Percentiles rank a stretch among this genome's conserved stretches.
Conservation (phyloP, 2,329 filamentous ascomycete species). For the Calycina marina region DNA sequence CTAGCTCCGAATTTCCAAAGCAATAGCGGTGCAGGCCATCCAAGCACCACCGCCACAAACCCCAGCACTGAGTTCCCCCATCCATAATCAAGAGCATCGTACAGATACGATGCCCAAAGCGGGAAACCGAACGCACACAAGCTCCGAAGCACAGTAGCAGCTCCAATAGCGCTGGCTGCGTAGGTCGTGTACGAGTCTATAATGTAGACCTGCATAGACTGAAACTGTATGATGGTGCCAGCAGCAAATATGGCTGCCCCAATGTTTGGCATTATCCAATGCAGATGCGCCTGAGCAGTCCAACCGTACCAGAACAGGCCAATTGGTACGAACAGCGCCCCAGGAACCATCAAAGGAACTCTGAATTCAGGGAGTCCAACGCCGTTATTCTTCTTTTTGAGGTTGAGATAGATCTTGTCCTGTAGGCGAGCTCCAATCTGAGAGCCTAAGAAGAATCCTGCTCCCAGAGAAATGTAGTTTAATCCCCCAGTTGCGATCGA, state of each 20-base stretch:
- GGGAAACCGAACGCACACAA: constrained; percentile 20
- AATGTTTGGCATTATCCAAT: constrained; percentile 44
- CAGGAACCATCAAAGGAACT: constrained; percentile 42
- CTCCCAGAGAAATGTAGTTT: constrained; percentile 35
- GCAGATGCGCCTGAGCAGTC: constrained; percentile 33
- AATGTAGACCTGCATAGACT: constrained; percentile 32
- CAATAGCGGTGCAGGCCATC: constrained; percentile 32
- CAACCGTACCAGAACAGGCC: constrained; percentile 44
- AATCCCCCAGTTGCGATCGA: constrained; percentile 41
- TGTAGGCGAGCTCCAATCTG: constrained; percentile 22
- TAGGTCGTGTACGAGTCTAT: constrained; percentile 32
- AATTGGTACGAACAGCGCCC: constrained; percentile 39
- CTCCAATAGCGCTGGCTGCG: constrained; percentile 27
- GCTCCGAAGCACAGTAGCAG: constrained; percentile 15
- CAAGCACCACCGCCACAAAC: constrained; percentile 36
- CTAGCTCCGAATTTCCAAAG: constrained; percentile 27
- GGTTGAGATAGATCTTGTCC: constrained; percentile 17
- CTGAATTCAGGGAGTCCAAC: constrained; percentile 41
- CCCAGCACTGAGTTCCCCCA: constrained; percentile 32
- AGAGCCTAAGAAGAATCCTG: constrained; percentile 28
- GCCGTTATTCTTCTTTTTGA: constrained; percentile 18
- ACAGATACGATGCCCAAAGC: constrained; percentile 19
- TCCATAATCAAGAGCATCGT: constrained; percentile 26
- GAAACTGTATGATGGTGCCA: constrained; percentile 26
- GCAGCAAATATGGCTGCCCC: constrained; percentile 35